phyloP scores from a whole-genome alignment of 192 early-diverging fungal genomes.

The Rhizoclosmatium globosum region DNA sequence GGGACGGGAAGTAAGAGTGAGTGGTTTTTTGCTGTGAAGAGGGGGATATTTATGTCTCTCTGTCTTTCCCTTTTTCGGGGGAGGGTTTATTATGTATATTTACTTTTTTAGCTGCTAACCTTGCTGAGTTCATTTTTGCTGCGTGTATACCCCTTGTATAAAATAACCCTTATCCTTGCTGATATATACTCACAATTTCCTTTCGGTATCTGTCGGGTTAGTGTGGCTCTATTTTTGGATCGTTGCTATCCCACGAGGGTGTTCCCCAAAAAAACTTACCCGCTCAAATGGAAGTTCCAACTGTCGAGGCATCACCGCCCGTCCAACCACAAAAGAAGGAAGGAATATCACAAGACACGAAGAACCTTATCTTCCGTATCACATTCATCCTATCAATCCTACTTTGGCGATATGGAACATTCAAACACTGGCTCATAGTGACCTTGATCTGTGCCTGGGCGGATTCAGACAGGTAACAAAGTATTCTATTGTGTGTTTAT shows the following conservation, averaged over 20 bases:
- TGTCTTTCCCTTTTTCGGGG: background rate
- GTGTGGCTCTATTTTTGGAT: background rate
- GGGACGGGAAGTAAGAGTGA: background rate
- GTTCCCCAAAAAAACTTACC: slow-evolving; percentile 38
- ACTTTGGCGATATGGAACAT: background rate
- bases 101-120: background rate
- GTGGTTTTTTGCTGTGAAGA: background rate
- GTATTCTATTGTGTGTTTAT: background rate
- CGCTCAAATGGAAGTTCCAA: too few species aligned
- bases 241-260: background rate
- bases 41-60: background rate
- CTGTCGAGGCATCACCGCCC: too few species aligned
- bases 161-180: background rate
- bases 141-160: background rate
- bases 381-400: background rate
- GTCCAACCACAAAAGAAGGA: too few species aligned
- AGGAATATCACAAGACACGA: too few species aligned
- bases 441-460: background rate
- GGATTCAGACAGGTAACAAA: background rate
- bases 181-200: background rate
- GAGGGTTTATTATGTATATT: background rate
- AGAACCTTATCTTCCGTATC: background rate
- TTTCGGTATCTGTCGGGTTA: background rate
- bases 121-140: background rate
- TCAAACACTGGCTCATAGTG: background rate